Evolutionary conservation across 2,329 filamentous ascomycete genomes (phyloP).

Genomic region (Pseudogymnoascus sp.): DNA sequence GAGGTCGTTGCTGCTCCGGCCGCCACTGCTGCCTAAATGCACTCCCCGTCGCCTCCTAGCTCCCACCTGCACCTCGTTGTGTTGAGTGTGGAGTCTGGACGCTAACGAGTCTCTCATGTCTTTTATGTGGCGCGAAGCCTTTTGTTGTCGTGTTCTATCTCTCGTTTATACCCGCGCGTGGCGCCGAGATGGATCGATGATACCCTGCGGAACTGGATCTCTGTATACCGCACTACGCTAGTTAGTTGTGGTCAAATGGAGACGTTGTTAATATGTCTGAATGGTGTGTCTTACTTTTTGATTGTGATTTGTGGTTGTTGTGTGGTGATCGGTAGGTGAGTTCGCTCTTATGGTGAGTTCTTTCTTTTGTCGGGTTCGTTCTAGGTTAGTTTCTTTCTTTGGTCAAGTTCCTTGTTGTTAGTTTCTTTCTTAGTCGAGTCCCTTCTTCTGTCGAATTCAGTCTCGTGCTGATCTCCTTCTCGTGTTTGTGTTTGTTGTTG

Average conservation of each 20-base stretch:
- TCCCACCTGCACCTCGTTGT: not conserved
- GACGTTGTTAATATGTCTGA: not conserved
- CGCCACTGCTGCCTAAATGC: constrained; percentile 10
- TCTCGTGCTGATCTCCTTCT: not conserved
- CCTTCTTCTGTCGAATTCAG: not conserved
- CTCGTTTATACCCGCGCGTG: constrained; percentile 5
- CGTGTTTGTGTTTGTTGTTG: not conserved
- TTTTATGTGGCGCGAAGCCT: constrained; percentile 2
- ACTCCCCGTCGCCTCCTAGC: not conserved
- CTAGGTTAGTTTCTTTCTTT: not conserved
- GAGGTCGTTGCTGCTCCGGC: constrained; percentile 13
- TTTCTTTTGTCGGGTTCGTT: not conserved
- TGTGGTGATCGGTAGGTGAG: not conserved
- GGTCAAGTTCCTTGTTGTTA: not conserved
- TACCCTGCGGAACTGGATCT: constrained; percentile 3
- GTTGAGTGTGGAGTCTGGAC: not conserved
- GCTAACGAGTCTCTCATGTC: constrained; percentile 4
- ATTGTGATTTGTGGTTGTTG: not conserved
- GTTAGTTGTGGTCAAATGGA: constrained; percentile 3
- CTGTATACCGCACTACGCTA: not conserved
- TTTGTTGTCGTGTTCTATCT: constrained; percentile 9
- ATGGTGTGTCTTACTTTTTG: not conserved
- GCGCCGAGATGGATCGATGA: constrained; percentile 7
- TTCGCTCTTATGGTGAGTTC: not conserved
- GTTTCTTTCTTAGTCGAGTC: not conserved